These are phyloP conservation scores for Prasinococcaceae sp. DNA, from an alignment of 139 green algal species.

Conservation along the genomic window DNA sequence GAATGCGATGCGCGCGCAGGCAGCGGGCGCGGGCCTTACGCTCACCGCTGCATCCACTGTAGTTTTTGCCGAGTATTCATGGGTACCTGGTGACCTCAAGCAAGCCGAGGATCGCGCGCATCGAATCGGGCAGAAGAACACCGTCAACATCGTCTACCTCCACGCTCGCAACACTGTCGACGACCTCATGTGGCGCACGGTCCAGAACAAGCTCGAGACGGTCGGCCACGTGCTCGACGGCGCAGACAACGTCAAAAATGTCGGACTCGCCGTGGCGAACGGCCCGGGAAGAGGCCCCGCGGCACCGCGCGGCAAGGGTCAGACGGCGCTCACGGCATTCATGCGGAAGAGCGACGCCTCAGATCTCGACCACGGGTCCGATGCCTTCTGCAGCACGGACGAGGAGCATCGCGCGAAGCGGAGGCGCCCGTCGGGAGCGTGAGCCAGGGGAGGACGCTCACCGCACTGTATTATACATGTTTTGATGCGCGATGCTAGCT, in stretches of 20 bases:
- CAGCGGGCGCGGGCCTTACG: constrained; percentile 64
- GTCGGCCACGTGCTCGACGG: constrained; percentile 55
- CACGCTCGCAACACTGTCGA: constrained; percentile 50
- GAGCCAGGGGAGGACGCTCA: no score
- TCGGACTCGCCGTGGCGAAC: no score
- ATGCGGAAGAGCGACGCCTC: no score
- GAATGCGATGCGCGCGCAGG: constrained; percentile 21
- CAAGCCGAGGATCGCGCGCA: constrained; percentile 56
- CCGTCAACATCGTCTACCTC: constrained; percentile 28
- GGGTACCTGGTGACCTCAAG: constrained; percentile 37
- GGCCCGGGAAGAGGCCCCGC: no score
- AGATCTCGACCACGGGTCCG: no score
- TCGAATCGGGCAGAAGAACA: constrained; percentile 39
- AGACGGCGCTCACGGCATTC: no score
- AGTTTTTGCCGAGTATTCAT: constrained; percentile 54
- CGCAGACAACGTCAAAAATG: constrained; percentile 15
- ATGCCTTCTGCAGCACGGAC: no score
- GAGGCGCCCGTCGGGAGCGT: no score
- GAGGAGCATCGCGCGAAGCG: no score
- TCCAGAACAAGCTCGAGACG: constrained; percentile 59
- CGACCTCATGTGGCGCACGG: constrained; percentile 63
- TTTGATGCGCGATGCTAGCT: no score
- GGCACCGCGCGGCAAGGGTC: no score
- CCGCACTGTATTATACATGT: no score
- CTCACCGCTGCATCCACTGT: constrained; percentile 41